Percentiles rank a stretch among this genome's conserved stretches.
Conservation (phyloP, 2,329 filamentous ascomycete genomes). For the Neofusicoccum laricinum region DNA sequence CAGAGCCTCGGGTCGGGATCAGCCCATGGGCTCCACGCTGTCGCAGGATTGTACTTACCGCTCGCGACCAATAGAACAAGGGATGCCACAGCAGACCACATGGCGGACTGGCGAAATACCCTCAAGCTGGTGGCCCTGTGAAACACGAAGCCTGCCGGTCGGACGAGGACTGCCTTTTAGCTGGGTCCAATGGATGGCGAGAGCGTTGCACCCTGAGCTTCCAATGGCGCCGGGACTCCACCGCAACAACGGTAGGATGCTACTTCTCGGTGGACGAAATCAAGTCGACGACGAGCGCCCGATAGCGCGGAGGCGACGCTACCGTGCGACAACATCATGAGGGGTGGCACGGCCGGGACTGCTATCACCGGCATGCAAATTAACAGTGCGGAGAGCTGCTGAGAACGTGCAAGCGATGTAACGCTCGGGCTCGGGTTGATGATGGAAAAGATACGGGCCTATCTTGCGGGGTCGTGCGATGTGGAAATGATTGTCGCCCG, state of each 20-base stretch:
- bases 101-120: background rate
- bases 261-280: background rate
- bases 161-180: background rate
- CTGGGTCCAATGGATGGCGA: background rate
- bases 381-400: background rate
- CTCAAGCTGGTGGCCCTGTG: too few relatives aligned
- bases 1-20: background rate
- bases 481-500: background rate
- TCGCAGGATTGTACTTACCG: background rate
- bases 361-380: background rate
- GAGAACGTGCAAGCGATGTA: slow-evolving; percentile 3
- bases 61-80: background rate
- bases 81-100: background rate
- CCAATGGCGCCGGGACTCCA: background rate
- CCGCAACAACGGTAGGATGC: background rate
- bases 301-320: background rate
- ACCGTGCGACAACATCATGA: background rate
- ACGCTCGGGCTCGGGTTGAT: background rate
- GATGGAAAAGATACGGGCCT: background rate
- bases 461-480: slow-evolving; percentile 6
- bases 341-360: background rate
- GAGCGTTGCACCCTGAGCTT: background rate
- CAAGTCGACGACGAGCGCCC: background rate
- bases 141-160: background rate
- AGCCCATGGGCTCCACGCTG: background rate